Conservation (phyloP, 495 filamentous ascomycete genomes). For the Penicillium ucsense region DNA sequence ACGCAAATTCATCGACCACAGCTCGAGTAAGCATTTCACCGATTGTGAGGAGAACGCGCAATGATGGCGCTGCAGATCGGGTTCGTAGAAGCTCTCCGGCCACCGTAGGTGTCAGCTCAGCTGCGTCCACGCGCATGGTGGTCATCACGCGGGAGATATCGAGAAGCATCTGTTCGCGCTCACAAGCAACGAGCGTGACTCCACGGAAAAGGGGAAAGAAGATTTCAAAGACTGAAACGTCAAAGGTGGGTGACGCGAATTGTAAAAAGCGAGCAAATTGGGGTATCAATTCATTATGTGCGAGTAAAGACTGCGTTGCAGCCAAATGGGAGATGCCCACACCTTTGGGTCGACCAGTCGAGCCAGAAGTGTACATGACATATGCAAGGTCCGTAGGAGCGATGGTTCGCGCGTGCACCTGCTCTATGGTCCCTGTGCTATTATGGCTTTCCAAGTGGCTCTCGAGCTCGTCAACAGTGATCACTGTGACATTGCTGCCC, state of each 20-base stretch:
- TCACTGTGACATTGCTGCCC: conserved; percentile 7
- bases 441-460: conserved; percentile 1
- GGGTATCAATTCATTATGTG: conserved; percentile 67
- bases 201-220: conserved; percentile 73
- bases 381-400: conserved; percentile 53
- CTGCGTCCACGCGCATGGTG: conserved; percentile 59
- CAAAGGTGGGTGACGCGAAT: conserved; percentile 80
- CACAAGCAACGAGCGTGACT: conserved; percentile 57
- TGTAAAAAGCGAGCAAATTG: conserved; percentile 67
- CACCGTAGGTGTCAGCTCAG: conserved; percentile 77
- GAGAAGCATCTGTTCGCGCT: conserved; percentile 52
- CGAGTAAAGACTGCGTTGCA: conserved; percentile 64
- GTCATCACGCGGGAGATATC: conserved; percentile 59
- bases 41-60: conserved; percentile 66
- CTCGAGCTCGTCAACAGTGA: conserved; percentile 23
- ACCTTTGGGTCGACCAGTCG: conserved; percentile 82
- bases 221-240: conserved; percentile 82
- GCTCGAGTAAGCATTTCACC: conserved; percentile 75
- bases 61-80: conserved; percentile 47
- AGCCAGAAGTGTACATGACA: conserved; percentile 86
- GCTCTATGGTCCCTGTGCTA: conserved; percentile 2
- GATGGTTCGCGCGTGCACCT: neutral
- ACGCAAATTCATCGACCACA: conserved; percentile 65
- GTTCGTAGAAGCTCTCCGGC: conserved; percentile 55
- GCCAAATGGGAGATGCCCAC: conserved; percentile 69